A percentile compares a stretch with the other conserved stretches of the same genome.
These are phyloP conservation scores for Pleurotus djamor DNA, from an alignment of 768 basidiomycete species.

Conservation along the genomic window DNA sequence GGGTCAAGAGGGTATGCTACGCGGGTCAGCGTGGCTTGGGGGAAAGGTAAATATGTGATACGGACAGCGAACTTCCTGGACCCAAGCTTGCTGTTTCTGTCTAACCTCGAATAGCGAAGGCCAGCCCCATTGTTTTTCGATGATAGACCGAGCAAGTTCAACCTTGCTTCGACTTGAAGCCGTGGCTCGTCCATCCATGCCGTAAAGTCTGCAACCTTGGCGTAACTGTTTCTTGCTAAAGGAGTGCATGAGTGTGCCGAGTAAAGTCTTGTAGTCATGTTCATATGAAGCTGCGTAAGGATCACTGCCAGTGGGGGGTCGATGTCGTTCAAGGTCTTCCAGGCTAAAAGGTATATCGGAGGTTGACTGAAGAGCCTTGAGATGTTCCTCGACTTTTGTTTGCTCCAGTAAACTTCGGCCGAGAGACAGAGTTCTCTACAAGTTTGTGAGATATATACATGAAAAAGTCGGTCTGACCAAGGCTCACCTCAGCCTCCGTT, in stretches of 20 bases:
- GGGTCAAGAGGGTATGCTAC: conserved; percentile 57
- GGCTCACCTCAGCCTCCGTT: background rate
- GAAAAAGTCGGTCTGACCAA: background rate
- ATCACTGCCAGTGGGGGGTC: conserved; percentile 36
- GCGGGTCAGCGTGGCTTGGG: background rate
- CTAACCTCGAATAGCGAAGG: conserved; percentile 54
- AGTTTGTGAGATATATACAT: background rate
- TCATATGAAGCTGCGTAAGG: conserved; percentile 47
- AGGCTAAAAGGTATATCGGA: conserved; percentile 44
- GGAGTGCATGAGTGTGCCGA: conserved; percentile 52
- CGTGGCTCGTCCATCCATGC: conserved; percentile 24
- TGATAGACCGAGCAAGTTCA: conserved; percentile 45
- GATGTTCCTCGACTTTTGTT: conserved; percentile 51
- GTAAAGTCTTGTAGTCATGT: conserved; percentile 47
- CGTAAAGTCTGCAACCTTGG: conserved; percentile 48
- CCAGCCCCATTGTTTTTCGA: conserved; percentile 72
- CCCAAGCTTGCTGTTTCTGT: conserved; percentile 8
- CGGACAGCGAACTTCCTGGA: conserved; percentile 5
- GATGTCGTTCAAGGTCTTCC: conserved; percentile 57
- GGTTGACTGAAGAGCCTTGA: conserved; percentile 48
- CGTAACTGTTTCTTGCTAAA: conserved; percentile 66
- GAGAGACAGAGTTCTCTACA: background rate
- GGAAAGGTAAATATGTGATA: background rate
- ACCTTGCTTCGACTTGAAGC: conserved; percentile 15
- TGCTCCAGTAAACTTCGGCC: conserved; percentile 30